Evolutionary conservation across 805 yeast species (phyloP), one percentile per base, ranked within the genome.

Genomic region (Saturnispora sekii): DNA sequence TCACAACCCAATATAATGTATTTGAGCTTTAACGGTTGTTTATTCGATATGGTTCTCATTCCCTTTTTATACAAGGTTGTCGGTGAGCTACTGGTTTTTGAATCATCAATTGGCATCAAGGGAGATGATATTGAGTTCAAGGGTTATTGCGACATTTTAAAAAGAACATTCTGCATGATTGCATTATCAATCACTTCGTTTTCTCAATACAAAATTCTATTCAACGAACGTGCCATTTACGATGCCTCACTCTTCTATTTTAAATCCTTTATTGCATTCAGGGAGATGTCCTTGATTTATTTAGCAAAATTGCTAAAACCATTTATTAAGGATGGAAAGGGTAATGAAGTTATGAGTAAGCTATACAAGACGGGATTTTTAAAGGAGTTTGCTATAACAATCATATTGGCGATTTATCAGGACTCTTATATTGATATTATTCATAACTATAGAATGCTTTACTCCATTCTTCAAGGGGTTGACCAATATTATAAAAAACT

Each of bases 361-460:
- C 38, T 61, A n/a, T 38, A 54, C 3, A 44, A 56, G 10, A 48
- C 46, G 10, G 61, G 59, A 0, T 30, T 56, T 10, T 45, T 59
- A 10, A 56, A 59, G 33, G 62, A 57, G 39, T 42, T 60, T 2
- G n/a, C 58, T 26, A 29, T 58, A 17, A 52, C 55, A 8, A 44
- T 61, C 7, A 52, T 61, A 10, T 29, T 62, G 44, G 60, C 60
- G 10, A 51, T 61, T 32, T 55, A 55, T 29, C 60, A 53, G 31
- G 67, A 63, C 47, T 59, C 62, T 40, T 41, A 51, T 45, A 45
- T 61, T 28, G 56, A 57, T 39, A 51, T 62, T 21, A 42, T 61
- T 11, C 55, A 56, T 40, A 56, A 56, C 28, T 58, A 58, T 29
- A 53, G 53, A 43, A 21, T 59, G 17, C 37, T 59, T 6, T 54